phyloP scores from a whole-genome alignment of 768 basidiomycete genomes.

The Auricularia heimuer region DNA sequence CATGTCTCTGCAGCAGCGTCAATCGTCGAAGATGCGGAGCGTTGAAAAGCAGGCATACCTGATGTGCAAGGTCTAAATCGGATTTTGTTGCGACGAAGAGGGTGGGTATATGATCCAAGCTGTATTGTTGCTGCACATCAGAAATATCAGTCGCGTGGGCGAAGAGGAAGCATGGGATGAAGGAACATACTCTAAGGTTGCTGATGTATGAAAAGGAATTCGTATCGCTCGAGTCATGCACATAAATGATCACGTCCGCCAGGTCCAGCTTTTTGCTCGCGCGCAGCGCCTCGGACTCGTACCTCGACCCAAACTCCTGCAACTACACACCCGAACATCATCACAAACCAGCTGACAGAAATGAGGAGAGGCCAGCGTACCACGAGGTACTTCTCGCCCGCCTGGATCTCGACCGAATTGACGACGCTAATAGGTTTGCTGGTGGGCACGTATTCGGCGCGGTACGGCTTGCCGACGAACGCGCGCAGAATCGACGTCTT shows the following conservation, averaged over 20 bases:
- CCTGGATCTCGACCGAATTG: conserved; percentile 88
- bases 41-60: conserved; percentile 39
- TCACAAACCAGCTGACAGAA: no score
- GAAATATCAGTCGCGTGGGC: neutral
- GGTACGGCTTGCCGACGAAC: conserved; percentile 78
- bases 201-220: conserved; percentile 99
- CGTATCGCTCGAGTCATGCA: conserved; percentile 95
- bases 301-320: conserved; percentile 95
- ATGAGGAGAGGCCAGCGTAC: no score
- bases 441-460: conserved; percentile 73
- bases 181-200: conserved; percentile 70
- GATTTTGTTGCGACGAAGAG: conserved; percentile 99
- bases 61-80: conserved; percentile 91
- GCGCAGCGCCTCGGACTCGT: conserved; percentile 83
- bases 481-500: conserved; percentile 82
- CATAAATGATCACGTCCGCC: conserved; percentile 91
- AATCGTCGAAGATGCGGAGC: neutral
- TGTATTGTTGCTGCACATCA: conserved; percentile 81
- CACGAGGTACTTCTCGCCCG: conserved; percentile 91
- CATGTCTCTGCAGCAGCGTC: conserved; percentile 57
- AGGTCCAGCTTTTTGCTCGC: conserved; percentile 85
- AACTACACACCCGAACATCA: no score
- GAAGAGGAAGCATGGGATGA: conserved; percentile 8
- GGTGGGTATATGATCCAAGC: conserved; percentile 87
- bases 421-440: conserved; percentile 86